Percentiles rank a stretch among this genome's conserved stretches.
Conservation (phyloP, 192 early-diverging fungal species). For the Rhizophagus prolifer region DNA sequence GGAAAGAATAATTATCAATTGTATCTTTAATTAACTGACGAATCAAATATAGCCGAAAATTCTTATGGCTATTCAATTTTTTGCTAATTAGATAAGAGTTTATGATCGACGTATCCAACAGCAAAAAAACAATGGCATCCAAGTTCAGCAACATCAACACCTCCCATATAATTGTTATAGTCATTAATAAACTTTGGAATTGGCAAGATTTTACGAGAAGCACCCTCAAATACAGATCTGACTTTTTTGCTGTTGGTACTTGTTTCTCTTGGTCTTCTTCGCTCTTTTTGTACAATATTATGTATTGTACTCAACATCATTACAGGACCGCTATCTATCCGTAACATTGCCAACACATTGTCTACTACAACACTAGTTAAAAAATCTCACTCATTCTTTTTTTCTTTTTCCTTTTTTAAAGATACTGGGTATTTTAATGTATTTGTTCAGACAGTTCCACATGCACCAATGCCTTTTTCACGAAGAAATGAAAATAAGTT, state of each 20-base stretch:
- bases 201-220: conserved; percentile 4
- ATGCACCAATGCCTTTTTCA: conserved; percentile 24
- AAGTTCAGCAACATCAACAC: background rate
- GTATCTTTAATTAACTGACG: background rate
- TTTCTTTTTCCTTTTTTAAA: conserved; percentile 12
- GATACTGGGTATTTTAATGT: background rate
- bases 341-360: conserved; percentile 21
- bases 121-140: background rate
- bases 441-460: conserved; percentile 23
- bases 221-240: conserved; percentile 18
- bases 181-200: conserved; percentile 32
- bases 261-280: conserved; percentile 21
- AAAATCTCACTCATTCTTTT: conserved; percentile 9
- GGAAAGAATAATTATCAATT: background rate
- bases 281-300: conserved; percentile 3
- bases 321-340: conserved; percentile 28
- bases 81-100: too few species aligned
- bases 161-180: conserved; percentile 33
- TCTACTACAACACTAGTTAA: conserved; percentile 13
- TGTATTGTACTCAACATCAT: conserved; percentile 32
- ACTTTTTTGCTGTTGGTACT: conserved; percentile 25
- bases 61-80: background rate
- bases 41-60: background rate
- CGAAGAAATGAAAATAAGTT: conserved; percentile 26
- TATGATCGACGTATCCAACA: background rate